Evolutionary conservation across 495 filamentous ascomycete genomes (phyloP), one percentile per base, ranked within the genome.

Genomic region (Aspergillus bridgeri): DNA sequence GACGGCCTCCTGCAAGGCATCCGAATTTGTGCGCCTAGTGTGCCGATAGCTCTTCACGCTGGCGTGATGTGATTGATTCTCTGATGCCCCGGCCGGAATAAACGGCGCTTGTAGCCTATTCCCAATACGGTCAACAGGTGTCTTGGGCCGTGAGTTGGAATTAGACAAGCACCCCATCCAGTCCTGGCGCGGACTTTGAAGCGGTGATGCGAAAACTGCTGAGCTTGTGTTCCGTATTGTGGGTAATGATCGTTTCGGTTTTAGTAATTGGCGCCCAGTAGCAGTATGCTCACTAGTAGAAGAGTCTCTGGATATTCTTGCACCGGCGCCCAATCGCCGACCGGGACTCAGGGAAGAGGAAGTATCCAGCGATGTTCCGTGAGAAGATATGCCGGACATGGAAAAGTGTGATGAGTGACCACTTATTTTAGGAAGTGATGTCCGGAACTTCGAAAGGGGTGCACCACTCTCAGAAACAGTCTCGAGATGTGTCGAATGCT

Each of bases 401-500:
- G 88, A 88, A 52, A 86, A 84, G 56, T 90, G 83, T 27, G 84
- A 74, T 24, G 83, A 79, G 70, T 90, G 83, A n/a, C 80, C 59
- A 60, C 68, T 83, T 24, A 89, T 72, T 53, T 86, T 82, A 6
- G 87, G 89, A 54, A 83, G 81, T 27, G 87, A 80, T 59, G 85
- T 79, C 27, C 83, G 69, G 51, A 78, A 81, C 52, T 72, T 77
- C 44, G 76, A 77, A 58, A 88, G 80, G 25, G 89, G 85, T 23
- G 85, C 91, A 55, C 92, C 93, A 55, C 86, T 89, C 72, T 98
- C 95, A 42, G 90, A 96, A 2, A 98, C 92, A 27, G 93, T 92
- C 60, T 96, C 94, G 9, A 98, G 79, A 33, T 75, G 69, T 2
- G 85, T 87, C n/a, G 91, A 88, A 64, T 83, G 82, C 11, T 81